Conservation (phyloP, 164 flowering plant genomes). For the Taxillus chinensis region DNA sequence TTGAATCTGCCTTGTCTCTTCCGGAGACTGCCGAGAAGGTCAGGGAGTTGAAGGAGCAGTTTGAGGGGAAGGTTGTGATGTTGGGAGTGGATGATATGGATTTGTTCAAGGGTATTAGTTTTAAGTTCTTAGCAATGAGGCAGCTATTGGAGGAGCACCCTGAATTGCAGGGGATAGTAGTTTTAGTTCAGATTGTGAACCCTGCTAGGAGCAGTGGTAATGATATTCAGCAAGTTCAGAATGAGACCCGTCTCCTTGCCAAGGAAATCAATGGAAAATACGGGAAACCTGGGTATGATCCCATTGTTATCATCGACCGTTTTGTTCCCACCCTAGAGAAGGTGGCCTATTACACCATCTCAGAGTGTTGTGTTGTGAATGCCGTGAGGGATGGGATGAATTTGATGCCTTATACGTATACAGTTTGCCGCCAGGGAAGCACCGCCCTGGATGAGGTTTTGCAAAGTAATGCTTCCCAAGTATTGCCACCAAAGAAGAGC, state of each 20-base stretch:
- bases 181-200: slow-evolving; percentile 48
- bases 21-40: slow-evolving; percentile 11
- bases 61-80: slow-evolving; percentile 27
- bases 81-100: slow-evolving; percentile 60
- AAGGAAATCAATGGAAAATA: slow-evolving; percentile 18
- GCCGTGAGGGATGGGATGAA: slow-evolving; percentile 48
- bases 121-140: slow-evolving; percentile 46
- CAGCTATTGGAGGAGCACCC: slow-evolving; percentile 25
- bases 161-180: slow-evolving; percentile 22
- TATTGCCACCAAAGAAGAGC: slow-evolving; percentile 13
- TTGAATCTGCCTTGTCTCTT: slow-evolving; percentile 17
- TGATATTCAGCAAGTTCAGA: slow-evolving; percentile 31
- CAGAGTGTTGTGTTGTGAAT: slow-evolving; percentile 37
- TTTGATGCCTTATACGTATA: slow-evolving; percentile 36
- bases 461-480: slow-evolving; percentile 12
- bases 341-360: slow-evolving; percentile 34
- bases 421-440: slow-evolving; percentile 30
- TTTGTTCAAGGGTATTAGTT: slow-evolving; percentile 45
- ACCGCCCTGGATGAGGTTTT: slow-evolving; percentile 20
- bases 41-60: slow-evolving; percentile 17
- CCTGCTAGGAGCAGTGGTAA: slow-evolving; percentile 41
- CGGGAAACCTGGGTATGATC: slow-evolving; percentile 30
- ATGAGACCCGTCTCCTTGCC: slow-evolving; percentile 17
- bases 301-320: slow-evolving; percentile 29
- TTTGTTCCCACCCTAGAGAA: slow-evolving; percentile 29